Conservation (phyloP, 768 basidiomycete genomes). For the Suillus sp. region DNA sequence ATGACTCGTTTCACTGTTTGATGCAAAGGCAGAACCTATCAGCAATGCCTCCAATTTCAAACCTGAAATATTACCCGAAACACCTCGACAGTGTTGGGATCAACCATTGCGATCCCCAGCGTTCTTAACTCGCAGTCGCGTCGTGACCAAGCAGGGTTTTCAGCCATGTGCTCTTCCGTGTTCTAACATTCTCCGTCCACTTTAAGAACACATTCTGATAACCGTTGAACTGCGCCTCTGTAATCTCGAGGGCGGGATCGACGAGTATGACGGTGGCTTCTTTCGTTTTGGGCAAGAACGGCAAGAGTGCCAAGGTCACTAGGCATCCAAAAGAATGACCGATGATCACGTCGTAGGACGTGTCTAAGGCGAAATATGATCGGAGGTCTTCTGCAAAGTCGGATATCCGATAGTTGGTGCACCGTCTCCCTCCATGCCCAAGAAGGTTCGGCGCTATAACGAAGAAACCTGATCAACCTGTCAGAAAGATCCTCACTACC, state of each 20-base stretch:
- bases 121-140: slow-evolving; percentile 18
- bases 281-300: slow-evolving; percentile 16
- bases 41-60: background rate
- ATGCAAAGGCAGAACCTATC: background rate
- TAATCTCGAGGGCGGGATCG: slow-evolving; percentile 14
- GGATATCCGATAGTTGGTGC: background rate
- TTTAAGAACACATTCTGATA: background rate
- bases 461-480: slow-evolving; percentile 23
- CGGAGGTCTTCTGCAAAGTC: slow-evolving; percentile 7
- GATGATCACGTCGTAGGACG: slow-evolving; percentile 21
- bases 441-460: slow-evolving; percentile 29
- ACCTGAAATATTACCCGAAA: background rate
- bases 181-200: background rate
- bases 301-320: slow-evolving; percentile 19
- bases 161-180: slow-evolving; percentile 1
- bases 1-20: slow-evolving; percentile 18
- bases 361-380: slow-evolving; percentile 18
- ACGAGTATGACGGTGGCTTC: slow-evolving; percentile 16
- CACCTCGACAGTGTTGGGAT: background rate
- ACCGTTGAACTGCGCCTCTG: background rate
- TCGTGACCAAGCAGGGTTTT: slow-evolving; percentile 25
- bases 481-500: background rate
- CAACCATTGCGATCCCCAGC: slow-evolving; percentile 11
- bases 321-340: slow-evolving; percentile 24
- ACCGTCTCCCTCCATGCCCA: slow-evolving; percentile 23